These are phyloP conservation scores for Tolypocladium sp. DNA, from an alignment of 2,329 filamentous ascomycete species.

Conservation along the genomic window DNA sequence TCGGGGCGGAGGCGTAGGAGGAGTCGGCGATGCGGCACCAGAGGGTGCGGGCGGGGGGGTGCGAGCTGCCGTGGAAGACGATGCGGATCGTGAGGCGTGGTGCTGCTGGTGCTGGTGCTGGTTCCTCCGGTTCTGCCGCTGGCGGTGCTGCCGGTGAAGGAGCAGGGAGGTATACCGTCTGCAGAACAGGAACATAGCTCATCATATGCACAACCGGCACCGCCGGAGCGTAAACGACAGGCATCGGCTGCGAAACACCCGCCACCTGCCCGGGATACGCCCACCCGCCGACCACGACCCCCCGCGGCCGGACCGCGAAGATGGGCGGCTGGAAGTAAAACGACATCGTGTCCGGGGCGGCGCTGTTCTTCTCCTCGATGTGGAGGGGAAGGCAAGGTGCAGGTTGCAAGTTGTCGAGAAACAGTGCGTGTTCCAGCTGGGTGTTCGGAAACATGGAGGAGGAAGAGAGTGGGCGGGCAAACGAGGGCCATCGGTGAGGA, in stretches of 20 bases:
- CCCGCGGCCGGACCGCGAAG: constrained; percentile 6
- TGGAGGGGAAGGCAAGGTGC: too few relatives aligned
- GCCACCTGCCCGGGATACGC: not conserved
- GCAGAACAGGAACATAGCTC: not conserved
- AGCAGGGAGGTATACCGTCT: not conserved
- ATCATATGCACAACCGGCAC: not conserved
- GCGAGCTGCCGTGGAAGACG: constrained; percentile 1
- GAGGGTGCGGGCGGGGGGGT: not conserved
- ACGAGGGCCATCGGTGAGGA: not conserved
- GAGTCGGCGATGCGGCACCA: constrained; percentile 2
- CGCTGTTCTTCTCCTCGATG: too few relatives aligned
- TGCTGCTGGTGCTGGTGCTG: not conserved
- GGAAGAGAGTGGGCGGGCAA: not conserved
- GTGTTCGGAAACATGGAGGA: not conserved
- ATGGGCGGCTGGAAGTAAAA: constrained; percentile 16
- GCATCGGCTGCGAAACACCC: not conserved
- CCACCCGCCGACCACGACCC: not conserved
- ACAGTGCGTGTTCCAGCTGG: not conserved
- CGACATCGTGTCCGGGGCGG: constrained; percentile 8
- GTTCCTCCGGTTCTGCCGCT: not conserved
- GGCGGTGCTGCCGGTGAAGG: not conserved
- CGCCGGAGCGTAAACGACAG: not conserved
- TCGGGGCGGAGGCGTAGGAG: not conserved
- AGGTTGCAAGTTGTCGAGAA: not conserved
- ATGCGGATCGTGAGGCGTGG: not conserved